These are phyloP conservation scores for Adansonia rubrostipa DNA, from an alignment of 441 rosid species.

Conservation along the genomic window DNA sequence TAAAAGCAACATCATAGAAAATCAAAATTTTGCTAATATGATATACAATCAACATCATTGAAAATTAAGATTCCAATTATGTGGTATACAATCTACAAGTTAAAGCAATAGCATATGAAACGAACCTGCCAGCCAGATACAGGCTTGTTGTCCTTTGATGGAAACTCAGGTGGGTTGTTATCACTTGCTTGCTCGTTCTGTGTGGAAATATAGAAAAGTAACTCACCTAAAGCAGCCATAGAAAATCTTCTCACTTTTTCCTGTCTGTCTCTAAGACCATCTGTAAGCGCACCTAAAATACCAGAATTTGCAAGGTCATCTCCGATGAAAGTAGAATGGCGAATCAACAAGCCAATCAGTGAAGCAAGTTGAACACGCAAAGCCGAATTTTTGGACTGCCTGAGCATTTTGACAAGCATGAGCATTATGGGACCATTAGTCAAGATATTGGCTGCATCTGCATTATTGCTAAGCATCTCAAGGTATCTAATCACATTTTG, in stretches of 20 bases:
- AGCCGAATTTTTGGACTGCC: constrained; percentile 80
- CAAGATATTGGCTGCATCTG: constrained; percentile 84
- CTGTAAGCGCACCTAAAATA: constrained; percentile 81
- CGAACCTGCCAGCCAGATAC: constrained; percentile 91
- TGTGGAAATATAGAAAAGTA: constrained; percentile 92
- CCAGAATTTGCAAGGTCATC: constrained; percentile 92
- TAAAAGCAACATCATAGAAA: constrained; percentile 3
- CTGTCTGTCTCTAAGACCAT: constrained; percentile 92
- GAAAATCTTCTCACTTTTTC: constrained; percentile 94
- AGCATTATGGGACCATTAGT: constrained; percentile 96
- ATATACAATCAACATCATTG: constrained; percentile 7
- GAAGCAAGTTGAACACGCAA: constrained; percentile 95
- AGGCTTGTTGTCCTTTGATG: constrained; percentile 73
- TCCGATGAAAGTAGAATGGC: constrained; percentile 84
- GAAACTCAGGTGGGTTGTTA: constrained; percentile 70
- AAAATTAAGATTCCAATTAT: constrained; percentile 11
- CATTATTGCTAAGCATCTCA: constrained; percentile 82
- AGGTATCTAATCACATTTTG: constrained; percentile 87
- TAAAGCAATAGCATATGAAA: constrained; percentile 21
- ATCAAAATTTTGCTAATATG: constrained; percentile 3
- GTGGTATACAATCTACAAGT: constrained; percentile 16
- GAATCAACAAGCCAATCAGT: constrained; percentile 84
- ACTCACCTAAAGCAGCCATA: constrained; percentile 97
- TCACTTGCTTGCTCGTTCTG: constrained; percentile 80
- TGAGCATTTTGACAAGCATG: constrained; percentile 85